Percentiles rank a stretch among this genome's conserved stretches.
Conservation (phyloP, 768 basidiomycete genomes). For the Boletus pseudopeckii region DNA sequence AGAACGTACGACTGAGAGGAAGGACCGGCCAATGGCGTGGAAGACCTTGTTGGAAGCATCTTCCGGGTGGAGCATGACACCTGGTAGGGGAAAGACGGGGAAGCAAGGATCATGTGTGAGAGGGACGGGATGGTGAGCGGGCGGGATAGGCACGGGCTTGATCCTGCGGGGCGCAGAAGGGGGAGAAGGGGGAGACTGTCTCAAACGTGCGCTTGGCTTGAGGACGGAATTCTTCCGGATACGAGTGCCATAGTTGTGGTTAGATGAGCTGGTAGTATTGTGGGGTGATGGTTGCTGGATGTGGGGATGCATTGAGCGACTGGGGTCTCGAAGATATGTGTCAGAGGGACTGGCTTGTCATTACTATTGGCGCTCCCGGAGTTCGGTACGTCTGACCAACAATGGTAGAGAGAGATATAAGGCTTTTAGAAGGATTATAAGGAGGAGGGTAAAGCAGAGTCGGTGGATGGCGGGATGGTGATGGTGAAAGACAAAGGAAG, state of each 20-base stretch:
- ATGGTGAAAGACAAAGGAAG: constrained; percentile 30
- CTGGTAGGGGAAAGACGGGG: constrained; percentile 55
- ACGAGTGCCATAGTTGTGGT: constrained; percentile 51
- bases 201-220: constrained; percentile 50
- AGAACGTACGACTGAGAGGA: constrained; percentile 65
- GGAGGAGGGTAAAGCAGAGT: constrained; percentile 8
- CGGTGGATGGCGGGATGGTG: constrained; percentile 22
- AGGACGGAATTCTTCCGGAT: constrained; percentile 51
- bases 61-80: constrained; percentile 69
- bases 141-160: constrained; percentile 29
- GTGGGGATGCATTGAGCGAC: constrained; percentile 11
- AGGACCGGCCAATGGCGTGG: constrained; percentile 66
- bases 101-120: constrained; percentile 18
- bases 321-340: constrained; percentile 11
- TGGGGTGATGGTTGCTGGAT: constrained; percentile 13
- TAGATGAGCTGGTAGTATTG: constrained; percentile 4
- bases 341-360: constrained; percentile 19
- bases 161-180: constrained; percentile 33
- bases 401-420: constrained; percentile 17
- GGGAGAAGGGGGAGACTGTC: constrained; percentile 40
- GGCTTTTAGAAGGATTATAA: constrained; percentile 14
- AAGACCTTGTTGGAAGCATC: constrained; percentile 72
- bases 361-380: constrained; percentile 13
- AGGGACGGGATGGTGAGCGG: constrained; percentile 18
- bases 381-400: constrained; percentile 29